A percentile compares a stretch with the other conserved stretches of the same genome.
These are phyloP conservation scores for Ascocoryne sarcoides DNA, from an alignment of 2,329 filamentous ascomycete species.

Conservation along the genomic window DNA sequence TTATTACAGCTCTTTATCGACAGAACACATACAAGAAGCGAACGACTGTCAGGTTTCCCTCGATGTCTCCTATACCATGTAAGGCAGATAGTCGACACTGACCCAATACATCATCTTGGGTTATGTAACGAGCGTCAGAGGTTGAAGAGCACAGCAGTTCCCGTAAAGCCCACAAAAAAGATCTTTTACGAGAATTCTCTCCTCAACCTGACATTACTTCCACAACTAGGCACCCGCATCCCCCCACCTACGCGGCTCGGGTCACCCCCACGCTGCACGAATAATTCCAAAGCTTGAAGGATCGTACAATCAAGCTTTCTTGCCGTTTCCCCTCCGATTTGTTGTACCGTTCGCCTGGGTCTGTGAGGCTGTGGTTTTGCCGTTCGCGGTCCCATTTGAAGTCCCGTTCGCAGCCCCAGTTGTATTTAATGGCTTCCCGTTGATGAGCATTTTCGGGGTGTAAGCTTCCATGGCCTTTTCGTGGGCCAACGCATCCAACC, in stretches of 20 bases:
- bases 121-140: no score
- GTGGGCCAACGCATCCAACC: slow-evolving; percentile 13
- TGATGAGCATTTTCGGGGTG: slow-evolving; percentile 10
- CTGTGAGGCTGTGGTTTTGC: slow-evolving; percentile 12
- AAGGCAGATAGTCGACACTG: no score
- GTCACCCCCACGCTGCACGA: slow-evolving; percentile 3
- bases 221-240: slow-evolving; percentile 1
- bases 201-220: slow-evolving; percentile 5
- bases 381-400: slow-evolving; percentile 4
- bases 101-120: no score
- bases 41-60: no score
- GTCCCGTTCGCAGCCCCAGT: neutral
- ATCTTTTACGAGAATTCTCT: no score
- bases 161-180: no score
- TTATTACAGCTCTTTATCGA: no score
- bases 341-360: slow-evolving; percentile 12
- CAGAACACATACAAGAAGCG: neutral
- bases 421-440: slow-evolving; percentile 12
- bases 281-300: no score
- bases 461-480: neutral
- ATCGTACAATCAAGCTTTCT: no score
- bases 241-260: slow-evolving; percentile 1
- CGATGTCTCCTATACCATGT: no score
- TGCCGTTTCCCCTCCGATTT: slow-evolving; percentile 16
- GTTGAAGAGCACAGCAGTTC: no score